phyloP scores from a whole-genome alignment of 129 eudicot species.

The Solidago caesia region DNA sequence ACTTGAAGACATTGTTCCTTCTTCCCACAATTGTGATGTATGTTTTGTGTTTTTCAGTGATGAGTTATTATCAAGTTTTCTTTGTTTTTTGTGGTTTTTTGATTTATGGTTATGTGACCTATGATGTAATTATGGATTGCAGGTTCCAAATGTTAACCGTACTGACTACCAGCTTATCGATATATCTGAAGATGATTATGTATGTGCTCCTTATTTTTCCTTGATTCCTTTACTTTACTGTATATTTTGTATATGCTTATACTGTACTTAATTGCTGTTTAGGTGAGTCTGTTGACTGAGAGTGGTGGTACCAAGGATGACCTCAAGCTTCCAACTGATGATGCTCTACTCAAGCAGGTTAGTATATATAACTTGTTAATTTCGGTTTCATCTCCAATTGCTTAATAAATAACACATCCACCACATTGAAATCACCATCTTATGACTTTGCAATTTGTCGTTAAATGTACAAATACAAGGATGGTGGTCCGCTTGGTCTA shows the following conservation, averaged over 20 bases:
- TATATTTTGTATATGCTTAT: neutral
- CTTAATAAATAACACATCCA: neutral
- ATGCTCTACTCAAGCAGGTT: slow-evolving; percentile 58
- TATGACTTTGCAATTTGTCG: neutral
- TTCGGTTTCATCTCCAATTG: neutral
- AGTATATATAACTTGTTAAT: neutral
- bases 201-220: slow-evolving; percentile 15
- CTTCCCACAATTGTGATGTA: slow-evolving; percentile 86
- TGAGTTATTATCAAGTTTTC: neutral
- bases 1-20: slow-evolving; percentile 79
- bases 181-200: slow-evolving; percentile 71
- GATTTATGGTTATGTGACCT: neutral
- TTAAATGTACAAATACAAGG: neutral
- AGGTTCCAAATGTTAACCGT: slow-evolving; percentile 76
- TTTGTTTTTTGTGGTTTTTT: neutral
- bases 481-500: too few species aligned
- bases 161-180: slow-evolving; percentile 73
- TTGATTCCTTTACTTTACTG: neutral
- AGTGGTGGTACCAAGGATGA: slow-evolving; percentile 74
- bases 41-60: neutral
- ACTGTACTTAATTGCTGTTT: neutral
- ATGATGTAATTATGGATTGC: slow-evolving; percentile 7
- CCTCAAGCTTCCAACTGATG: slow-evolving; percentile 75
- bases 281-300: slow-evolving; percentile 72
- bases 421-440: neutral